A percentile compares a stretch with the other conserved stretches of the same genome.
phyloP scores from a whole-genome alignment of 2,329 filamentous ascomycete species.

The Verticillium longisporum region DNA sequence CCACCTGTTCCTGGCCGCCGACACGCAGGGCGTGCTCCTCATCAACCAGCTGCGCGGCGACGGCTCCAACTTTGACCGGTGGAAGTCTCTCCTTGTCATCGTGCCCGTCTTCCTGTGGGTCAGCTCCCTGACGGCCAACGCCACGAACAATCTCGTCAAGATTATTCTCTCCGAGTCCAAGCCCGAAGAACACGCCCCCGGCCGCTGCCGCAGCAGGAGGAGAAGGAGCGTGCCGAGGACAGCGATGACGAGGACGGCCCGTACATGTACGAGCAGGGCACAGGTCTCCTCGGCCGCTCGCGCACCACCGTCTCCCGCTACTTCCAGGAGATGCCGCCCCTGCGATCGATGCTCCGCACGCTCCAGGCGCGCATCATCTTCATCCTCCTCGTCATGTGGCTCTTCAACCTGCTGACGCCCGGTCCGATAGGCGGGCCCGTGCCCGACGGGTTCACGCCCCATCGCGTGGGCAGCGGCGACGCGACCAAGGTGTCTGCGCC shows the following conservation, averaged over 20 bases:
- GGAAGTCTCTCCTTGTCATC: slow-evolving; percentile 17
- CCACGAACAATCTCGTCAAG: slow-evolving; percentile 17
- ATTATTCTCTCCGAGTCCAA: slow-evolving; percentile 8
- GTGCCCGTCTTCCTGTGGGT: slow-evolving; percentile 21
- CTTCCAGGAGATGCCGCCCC: background rate
- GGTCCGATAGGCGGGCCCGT: background rate
- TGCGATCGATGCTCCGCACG: background rate
- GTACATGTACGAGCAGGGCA: background rate
- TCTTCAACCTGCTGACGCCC: background rate
- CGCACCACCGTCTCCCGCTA: background rate
- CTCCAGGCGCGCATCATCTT: background rate
- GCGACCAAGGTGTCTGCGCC: background rate
- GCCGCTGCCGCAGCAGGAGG: background rate
- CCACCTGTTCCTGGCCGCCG: slow-evolving; percentile 55
- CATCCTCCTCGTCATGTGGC: background rate
- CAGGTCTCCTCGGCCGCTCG: background rate
- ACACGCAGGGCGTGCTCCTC: slow-evolving; percentile 44
- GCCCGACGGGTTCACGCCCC: slow-evolving; percentile 1
- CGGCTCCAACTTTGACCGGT: slow-evolving; percentile 14
- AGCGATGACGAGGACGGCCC: background rate
- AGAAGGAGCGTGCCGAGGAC: background rate
- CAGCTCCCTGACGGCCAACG: slow-evolving; percentile 17
- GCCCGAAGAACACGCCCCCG: background rate
- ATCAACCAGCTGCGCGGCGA: slow-evolving; percentile 8
- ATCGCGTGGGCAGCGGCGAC: background rate